Conservation (phyloP, 164 flowering plant species). For the Vitis rupestris region DNA sequence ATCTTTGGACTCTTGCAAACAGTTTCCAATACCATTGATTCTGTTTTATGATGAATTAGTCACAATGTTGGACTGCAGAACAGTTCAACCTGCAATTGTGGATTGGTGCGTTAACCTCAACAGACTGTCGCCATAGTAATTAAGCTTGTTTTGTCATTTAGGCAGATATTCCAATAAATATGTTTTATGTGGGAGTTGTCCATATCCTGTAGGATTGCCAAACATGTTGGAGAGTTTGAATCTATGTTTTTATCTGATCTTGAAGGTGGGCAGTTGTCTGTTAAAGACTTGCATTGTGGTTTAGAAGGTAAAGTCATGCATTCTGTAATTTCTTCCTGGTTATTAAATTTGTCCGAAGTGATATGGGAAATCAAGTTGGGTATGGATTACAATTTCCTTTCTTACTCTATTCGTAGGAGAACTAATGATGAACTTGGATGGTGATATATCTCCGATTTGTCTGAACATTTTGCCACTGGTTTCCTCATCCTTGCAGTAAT, state of each 20-base stretch:
- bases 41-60: constrained; percentile 76
- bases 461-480: constrained; percentile 70
- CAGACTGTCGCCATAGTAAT: background rate
- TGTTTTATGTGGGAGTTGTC: background rate
- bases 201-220: constrained; percentile 58
- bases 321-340: background rate
- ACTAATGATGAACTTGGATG: constrained; percentile 91
- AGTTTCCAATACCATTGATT: constrained; percentile 47
- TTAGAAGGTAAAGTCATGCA: constrained; percentile 52
- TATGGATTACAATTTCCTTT: background rate
- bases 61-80: constrained; percentile 35
- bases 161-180: background rate
- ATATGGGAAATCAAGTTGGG: background rate
- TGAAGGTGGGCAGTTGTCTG: constrained; percentile 51
- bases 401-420: constrained; percentile 52
- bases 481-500: constrained; percentile 49
- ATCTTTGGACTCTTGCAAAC: constrained; percentile 67
- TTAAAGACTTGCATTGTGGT: constrained; percentile 38
- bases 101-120: constrained; percentile 56
- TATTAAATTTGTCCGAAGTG: too few relatives aligned
- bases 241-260: constrained; percentile 68
- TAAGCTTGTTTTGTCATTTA: constrained; percentile 3
- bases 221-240: constrained; percentile 78
- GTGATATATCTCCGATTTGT: constrained; percentile 81
- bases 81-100: constrained; percentile 58